Percentiles rank a stretch among this genome's conserved stretches.
Conservation (phyloP, 1,284 basidiomycete species). For the Garcileccinum viscosum region DNA sequence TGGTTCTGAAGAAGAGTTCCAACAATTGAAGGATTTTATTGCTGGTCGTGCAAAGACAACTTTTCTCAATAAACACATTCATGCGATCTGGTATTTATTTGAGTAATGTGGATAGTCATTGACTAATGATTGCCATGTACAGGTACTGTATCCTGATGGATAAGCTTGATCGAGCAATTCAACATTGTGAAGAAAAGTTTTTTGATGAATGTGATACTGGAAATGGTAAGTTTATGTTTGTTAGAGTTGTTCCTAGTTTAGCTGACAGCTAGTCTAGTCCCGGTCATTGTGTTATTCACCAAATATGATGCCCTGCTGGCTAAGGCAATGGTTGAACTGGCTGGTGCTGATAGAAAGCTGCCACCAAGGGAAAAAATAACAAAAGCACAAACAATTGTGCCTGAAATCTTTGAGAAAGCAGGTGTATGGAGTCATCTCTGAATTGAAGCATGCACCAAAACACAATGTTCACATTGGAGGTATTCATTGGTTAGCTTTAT, state of each 20-base stretch:
- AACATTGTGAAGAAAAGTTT: no score
- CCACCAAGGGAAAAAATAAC: neutral
- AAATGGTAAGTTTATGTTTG: neutral
- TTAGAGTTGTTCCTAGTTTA: neutral
- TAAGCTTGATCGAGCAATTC: no score
- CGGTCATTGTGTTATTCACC: neutral
- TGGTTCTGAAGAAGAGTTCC: no score
- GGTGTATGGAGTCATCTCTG: neutral
- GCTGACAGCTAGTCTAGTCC: neutral
- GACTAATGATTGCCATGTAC: no score
- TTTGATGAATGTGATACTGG: neutral
- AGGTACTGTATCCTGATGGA: no score
- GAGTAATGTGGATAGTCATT: no score
- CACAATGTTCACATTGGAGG: neutral
- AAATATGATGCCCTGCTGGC: neutral
- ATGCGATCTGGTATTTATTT: no score
- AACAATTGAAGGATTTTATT: no score
- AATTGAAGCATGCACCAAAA: neutral
- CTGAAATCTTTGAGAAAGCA: neutral
- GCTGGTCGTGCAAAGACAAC: no score
- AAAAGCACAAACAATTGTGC: neutral
- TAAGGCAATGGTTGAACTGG: neutral
- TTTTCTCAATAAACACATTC: no score
- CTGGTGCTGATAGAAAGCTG: neutral
- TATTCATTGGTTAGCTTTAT: neutral